Evolutionary conservation across 352 stramenopile species (phyloP), one percentile per base, ranked within the genome.

Genomic region (Globisporangium alternatum): DNA sequence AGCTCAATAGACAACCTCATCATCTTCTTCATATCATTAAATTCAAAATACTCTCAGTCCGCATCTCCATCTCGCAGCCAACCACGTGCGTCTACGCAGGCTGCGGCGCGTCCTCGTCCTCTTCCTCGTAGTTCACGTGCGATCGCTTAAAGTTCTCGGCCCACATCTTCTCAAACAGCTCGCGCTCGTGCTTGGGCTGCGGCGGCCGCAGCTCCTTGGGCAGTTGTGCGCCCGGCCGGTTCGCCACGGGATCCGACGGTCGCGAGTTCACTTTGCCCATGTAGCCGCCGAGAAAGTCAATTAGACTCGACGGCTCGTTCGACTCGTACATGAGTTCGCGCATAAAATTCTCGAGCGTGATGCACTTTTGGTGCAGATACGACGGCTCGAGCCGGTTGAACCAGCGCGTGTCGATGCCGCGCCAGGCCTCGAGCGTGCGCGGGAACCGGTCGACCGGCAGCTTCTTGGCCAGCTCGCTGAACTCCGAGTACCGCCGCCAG

Each of bases 111-210:
- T 64, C 48, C 9, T 39, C 48, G 5, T 1, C 35, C 33, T 37
- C 52, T 33, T 47, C 60, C 31, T 68, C 66, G 56, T 95, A 95
- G 31, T 93, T 74, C 31, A 95, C 87, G 30, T 75, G 83, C 30
- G 93, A 98, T 39, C 90, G 76, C 49, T 94, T 89, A 78, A 99
- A 98, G 74, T 99, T 98, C 69, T 99, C 89, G 8, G 90, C 89
- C 96, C 96, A 99, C 78, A 98, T 90, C 79, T 97, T 96, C 76
- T 98, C 96, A 75, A 98, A 98, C 48, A 98, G 88, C 48, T 97
- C 90, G 55, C 96, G 81, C 76, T 98, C 94, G 69, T 98, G 86
- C 35, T 88, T 81, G 8, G 96, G 96, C 71, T 99, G 96, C 10
- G 92, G 89, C 37, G 96, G 96, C 55, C 96, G 86, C 69, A 94